Percentiles rank a stretch among this genome's conserved stretches.
These are phyloP conservation scores for Saccharum hybrid DNA, from an alignment of 202 grass and related monocot genomes.

Conservation along the genomic window DNA sequence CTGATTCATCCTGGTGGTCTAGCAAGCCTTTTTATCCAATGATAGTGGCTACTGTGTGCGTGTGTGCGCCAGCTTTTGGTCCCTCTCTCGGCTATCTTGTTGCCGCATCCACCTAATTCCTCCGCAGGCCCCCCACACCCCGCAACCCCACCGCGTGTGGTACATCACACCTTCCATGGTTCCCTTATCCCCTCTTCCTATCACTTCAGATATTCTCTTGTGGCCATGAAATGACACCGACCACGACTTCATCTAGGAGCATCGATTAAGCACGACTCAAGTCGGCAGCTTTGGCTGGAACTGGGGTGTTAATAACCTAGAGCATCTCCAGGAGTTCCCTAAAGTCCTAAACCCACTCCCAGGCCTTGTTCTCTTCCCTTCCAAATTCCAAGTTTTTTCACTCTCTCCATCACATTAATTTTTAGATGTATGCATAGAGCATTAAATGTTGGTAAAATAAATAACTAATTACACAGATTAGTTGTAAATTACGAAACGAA, in stretches of 20 bases:
- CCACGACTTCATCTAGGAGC: constrained; percentile 19
- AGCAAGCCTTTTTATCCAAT: constrained; percentile 65
- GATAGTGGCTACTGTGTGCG: constrained; percentile 56
- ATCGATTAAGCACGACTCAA: constrained; percentile 4
- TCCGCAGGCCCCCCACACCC: constrained; percentile 20
- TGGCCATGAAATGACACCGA: constrained; percentile 39
- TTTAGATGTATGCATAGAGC: too few species aligned
- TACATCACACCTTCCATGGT: constrained; percentile 56
- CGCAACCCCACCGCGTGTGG: constrained; percentile 47
- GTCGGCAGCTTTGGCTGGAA: neutral
- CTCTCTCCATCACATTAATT: too few species aligned
- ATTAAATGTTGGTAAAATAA: too few species aligned
- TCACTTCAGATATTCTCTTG: constrained; percentile 54
- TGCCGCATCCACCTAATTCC: constrained; percentile 68
- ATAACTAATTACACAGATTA: too few species aligned
- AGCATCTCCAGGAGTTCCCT: too few species aligned
- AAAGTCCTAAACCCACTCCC: too few species aligned
- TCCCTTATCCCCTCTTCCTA: constrained; percentile 49
- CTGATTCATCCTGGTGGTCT: constrained; percentile 61
- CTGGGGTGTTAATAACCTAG: neutral
- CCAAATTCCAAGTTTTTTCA: too few species aligned
- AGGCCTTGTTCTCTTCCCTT: too few species aligned
- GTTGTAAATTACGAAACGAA: too few species aligned
- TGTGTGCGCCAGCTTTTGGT: constrained; percentile 52
- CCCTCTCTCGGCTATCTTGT: constrained; percentile 56